Evolutionary conservation across 176 grass and related monocot species (phyloP), one percentile per base, ranked within the genome.

Genomic region (Eragrostis curvula): DNA sequence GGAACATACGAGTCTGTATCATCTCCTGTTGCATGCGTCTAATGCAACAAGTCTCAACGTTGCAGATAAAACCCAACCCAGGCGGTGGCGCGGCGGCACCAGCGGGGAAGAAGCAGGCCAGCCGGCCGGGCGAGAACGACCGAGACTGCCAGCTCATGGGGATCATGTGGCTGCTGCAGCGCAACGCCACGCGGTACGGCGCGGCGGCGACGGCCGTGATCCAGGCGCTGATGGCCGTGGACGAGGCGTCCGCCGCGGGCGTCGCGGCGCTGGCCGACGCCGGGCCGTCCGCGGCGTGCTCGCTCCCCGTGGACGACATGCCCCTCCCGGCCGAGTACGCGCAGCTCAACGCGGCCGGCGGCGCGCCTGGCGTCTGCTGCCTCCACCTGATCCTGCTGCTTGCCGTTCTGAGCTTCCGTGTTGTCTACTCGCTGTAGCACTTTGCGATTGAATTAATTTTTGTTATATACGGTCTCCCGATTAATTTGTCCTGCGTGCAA

Each of bases 61-160:
- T 12, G 70, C 81, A 83, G 81, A 75, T 83, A 83, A 83, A 83
- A 60, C 29, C 46, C 71, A 36, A 7, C 36, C 36, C n/a, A 15
- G 23, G 32, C 21, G 23, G 81, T 5, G 81, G 21, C 81, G 58
- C 30, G 57, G 39, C 52, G 23, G 79, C 48, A 43, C 27, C 27
- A 1, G 73, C 50, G 27, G 69, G 8, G 30, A 73, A 65, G 58
- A 58, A 86, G 83, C 71, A 71, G 51, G 68, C 46, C 18, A 48
- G 8, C 30, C 64, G 28, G 66, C 9, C 75, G 45, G 72, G 73
- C 56, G 82, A 88, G 75, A 58, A 56, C 57, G 82, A 86, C 71
- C 87, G 84, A 51, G 97, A 99, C 66, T 99, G 97, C 83, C 85
- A 99, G 82, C 71, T 99, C 21, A 94, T 94, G 97, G 97, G 93